phyloP scores from a whole-genome alignment of 2,329 filamentous ascomycete genomes.

The Xylaria sp. region DNA sequence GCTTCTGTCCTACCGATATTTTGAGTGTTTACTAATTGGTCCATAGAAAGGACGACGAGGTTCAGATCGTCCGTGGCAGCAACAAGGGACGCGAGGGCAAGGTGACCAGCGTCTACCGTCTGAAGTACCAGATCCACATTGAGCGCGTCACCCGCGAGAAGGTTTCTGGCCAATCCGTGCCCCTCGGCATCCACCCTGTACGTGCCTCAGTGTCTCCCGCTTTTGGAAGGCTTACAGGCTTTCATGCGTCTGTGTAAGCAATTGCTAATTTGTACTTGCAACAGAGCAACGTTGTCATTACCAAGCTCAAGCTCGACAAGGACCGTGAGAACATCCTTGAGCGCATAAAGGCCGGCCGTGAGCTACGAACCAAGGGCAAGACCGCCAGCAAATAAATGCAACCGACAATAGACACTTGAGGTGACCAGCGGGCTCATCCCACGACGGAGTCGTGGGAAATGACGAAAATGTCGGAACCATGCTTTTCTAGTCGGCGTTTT shows the following conservation, averaged over 20 bases:
- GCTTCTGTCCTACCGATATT: background rate
- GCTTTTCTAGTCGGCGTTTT: conserved; percentile 21
- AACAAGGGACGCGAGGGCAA: conserved; percentile 99
- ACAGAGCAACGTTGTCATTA: conserved; percentile 74
- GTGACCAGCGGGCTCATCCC: conserved; percentile 7
- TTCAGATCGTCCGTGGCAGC: conserved; percentile 86
- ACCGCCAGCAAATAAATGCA: conserved; percentile 57
- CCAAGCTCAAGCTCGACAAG: conserved; percentile 54
- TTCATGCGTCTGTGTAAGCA: background rate
- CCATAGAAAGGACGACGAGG: conserved; percentile 87
- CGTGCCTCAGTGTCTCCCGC: background rate
- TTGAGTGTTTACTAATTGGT: background rate
- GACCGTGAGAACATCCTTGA: conserved; percentile 88
- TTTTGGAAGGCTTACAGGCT: no score
- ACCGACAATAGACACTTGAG: conserved; percentile 4
- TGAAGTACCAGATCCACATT: conserved; percentile 97
- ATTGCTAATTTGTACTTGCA: conserved; percentile 1
- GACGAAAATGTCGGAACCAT: conserved; percentile 13
- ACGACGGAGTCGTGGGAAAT: conserved; percentile 10
- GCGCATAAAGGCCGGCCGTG: conserved; percentile 80
- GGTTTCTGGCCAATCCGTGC: conserved; percentile 94
- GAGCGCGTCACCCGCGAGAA: conserved; percentile 98
- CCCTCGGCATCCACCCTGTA: conserved; percentile 84
- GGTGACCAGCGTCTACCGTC: conserved; percentile 95
- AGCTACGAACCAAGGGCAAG: conserved; percentile 75